Evolutionary conservation across 106 monocot genomes (phyloP).

Genomic region (Posidonia australis): DNA sequence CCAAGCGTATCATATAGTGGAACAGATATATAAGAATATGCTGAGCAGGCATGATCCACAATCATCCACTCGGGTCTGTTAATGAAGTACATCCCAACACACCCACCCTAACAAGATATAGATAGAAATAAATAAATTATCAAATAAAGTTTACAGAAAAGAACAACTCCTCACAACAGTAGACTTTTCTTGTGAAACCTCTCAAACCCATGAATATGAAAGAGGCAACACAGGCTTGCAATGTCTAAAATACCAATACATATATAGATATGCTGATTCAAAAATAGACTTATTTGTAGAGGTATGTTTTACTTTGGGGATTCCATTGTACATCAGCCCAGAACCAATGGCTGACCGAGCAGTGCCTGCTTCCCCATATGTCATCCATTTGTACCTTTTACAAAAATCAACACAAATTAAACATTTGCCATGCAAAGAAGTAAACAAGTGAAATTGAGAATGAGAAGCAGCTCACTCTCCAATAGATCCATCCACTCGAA

Average conservation of each 20-base stretch:
- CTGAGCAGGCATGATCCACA: slow-evolving; percentile 93
- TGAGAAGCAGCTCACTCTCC: slow-evolving; percentile 63
- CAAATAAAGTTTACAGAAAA: neutral
- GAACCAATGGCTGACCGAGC: slow-evolving; percentile 79
- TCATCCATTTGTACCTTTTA: slow-evolving; percentile 94
- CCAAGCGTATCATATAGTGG: slow-evolving; percentile 97
- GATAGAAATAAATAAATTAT: neutral
- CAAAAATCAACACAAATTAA: neutral
- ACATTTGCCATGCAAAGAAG: neutral
- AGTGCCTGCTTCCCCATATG: slow-evolving; percentile 85
- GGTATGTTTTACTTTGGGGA: slow-evolving; percentile 57
- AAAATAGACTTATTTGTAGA: neutral
- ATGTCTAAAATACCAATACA: neutral
- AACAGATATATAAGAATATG: slow-evolving; percentile 87
- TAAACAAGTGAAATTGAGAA: neutral
- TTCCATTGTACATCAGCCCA: slow-evolving; percentile 58
- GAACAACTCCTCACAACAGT: neutral
- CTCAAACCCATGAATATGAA: neutral
- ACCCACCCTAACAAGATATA: slow-evolving; percentile 42
- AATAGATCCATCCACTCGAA: slow-evolving; percentile 72
- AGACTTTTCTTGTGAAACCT: neutral
- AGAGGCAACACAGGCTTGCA: too few species aligned
- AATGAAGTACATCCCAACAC: slow-evolving; percentile 81
- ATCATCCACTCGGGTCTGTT: slow-evolving; percentile 95
- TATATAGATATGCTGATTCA: too few species aligned